Evolutionary conservation across 2,329 filamentous ascomycete genomes (phyloP), one percentile per base, ranked within the genome.

Genomic region (Aspergillus persii): DNA sequence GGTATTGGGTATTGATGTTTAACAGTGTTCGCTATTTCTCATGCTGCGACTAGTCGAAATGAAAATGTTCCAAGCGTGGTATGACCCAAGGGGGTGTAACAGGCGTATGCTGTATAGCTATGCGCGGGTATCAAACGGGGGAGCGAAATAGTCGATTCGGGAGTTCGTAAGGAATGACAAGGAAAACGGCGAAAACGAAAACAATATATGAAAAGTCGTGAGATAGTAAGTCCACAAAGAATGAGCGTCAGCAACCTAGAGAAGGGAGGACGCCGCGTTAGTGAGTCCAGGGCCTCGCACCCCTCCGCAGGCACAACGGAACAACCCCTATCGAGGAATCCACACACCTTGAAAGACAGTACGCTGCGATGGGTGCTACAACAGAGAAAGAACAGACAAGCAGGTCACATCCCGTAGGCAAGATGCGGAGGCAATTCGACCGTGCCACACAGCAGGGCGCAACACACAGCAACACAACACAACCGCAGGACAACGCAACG

Each of bases 161-260:
- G 48, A 54, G 27, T 33, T 9, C 52, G 29, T 59, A 58, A 62
- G 53, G 63, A 69, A 60, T 51, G 62, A 66, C 57, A 59, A 54
- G 30, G 57, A 57, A 59, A 58, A 9, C 33, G 29, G 2, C 18
- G n/a, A 44, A 51, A 36, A 36, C 3, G 11, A 46, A 53, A 51
- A 6, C 15, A 23, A 23, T 23, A 23, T 26, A 27, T 46, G 26
- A 52, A 56, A 5, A 31, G 56, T 33, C 26, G 44, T 50, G 8
- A 59, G 41, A 41, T 51, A 59, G 29, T 46, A 8, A 61, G 33
- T 48, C 36, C 11, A 41, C 36, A 12, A 41, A 41, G 51, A 66
- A 66, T 58, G 65, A 67, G 57, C 50, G 65, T 61, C 61, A 62
- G 58, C 53, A 63, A 61, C 59, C 56, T 64, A 59, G 18, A 50